Evolutionary conservation across 208 protist genomes (phyloP).

Genomic region (Crithidia thermophila): DNA sequence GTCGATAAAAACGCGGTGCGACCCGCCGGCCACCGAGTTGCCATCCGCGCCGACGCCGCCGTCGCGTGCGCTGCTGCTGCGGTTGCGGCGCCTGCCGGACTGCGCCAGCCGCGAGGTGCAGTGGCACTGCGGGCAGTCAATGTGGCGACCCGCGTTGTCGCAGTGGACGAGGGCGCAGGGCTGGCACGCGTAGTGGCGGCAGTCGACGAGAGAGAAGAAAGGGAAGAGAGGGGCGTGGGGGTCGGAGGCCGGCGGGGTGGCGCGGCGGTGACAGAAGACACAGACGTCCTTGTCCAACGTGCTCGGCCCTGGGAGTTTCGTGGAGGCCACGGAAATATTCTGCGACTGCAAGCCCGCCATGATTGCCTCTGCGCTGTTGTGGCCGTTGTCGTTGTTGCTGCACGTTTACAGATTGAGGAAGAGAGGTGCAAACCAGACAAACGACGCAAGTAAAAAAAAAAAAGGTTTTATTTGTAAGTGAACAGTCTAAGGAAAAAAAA

Average conservation of each 20-base stretch:
- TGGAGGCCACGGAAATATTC: constrained; percentile 79
- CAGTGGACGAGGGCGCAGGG: constrained; percentile 88
- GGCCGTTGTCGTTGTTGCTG: too few relatives aligned
- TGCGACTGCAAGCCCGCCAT: constrained; percentile 83
- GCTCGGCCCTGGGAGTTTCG: constrained; percentile 29
- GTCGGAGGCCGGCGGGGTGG: constrained; percentile 51
- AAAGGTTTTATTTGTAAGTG: not conserved
- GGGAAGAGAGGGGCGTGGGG: constrained; percentile 83
- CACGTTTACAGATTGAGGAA: not conserved
- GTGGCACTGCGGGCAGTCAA: constrained; percentile 75
- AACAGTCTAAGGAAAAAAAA: too few relatives aligned
- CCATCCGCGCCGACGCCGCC: not conserved
- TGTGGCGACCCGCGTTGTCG: constrained; percentile 72
- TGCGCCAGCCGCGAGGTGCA: constrained; percentile 82
- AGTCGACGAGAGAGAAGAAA: constrained; percentile 90
- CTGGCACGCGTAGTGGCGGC: constrained; percentile 90
- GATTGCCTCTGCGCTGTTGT: not conserved
- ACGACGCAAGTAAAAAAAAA: constrained; percentile 1
- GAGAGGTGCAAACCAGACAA: not conserved
- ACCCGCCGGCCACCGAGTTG: too few relatives aligned
- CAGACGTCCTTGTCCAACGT: constrained; percentile 48
- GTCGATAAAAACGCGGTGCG: constrained; percentile 71
- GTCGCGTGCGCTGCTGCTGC: constrained; percentile 15
- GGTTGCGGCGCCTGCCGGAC: constrained; percentile 57
- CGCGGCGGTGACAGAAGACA: constrained; percentile 62